These are phyloP conservation scores for Candolleomyces aberdarensis DNA, from an alignment of 768 basidiomycete species.

Conservation along the genomic window DNA sequence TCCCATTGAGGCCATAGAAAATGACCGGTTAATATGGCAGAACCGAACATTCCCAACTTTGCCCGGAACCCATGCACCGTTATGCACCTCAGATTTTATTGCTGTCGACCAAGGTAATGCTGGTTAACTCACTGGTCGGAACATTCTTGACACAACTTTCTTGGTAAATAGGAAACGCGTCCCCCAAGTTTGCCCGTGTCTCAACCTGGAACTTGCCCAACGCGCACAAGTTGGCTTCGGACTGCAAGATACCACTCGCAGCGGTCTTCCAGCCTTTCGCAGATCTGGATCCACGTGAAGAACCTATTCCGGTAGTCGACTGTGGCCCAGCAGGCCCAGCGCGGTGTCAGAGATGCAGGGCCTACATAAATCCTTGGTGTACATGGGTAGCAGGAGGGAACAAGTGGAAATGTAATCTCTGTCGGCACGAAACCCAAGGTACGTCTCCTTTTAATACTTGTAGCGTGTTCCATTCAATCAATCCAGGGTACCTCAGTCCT, in stretches of 20 bases:
- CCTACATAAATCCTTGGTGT: constrained; percentile 94
- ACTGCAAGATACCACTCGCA: constrained; percentile 82
- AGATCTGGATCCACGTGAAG: constrained; percentile 72
- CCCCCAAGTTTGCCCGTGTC: constrained; percentile 85
- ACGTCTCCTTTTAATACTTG: constrained; percentile 20
- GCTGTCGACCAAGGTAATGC: constrained; percentile 83
- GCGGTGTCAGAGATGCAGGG: constrained; percentile 81
- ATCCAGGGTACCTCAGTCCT: constrained; percentile 47
- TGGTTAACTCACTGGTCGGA: not conserved
- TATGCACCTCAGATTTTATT: constrained; percentile 83
- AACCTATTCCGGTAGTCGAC: constrained; percentile 75
- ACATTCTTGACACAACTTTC: constrained; percentile 5
- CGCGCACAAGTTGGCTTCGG: constrained; percentile 71
- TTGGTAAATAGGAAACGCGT: constrained; percentile 67
- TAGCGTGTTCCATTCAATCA: constrained; percentile 5
- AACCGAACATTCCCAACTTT: constrained; percentile 60
- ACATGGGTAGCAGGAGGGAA: constrained; percentile 78
- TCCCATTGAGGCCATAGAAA: constrained; percentile 72
- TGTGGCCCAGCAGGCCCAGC: constrained; percentile 72
- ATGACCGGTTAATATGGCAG: constrained; percentile 79
- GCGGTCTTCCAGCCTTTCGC: constrained; percentile 91
- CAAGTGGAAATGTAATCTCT: constrained; percentile 92
- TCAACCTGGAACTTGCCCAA: constrained; percentile 89
- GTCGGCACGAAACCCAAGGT: constrained; percentile 84
- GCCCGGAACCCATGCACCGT: constrained; percentile 62